Evolutionary conservation across 2,329 filamentous ascomycete species (phyloP).

Genomic region (Leptographium procerum): DNA sequence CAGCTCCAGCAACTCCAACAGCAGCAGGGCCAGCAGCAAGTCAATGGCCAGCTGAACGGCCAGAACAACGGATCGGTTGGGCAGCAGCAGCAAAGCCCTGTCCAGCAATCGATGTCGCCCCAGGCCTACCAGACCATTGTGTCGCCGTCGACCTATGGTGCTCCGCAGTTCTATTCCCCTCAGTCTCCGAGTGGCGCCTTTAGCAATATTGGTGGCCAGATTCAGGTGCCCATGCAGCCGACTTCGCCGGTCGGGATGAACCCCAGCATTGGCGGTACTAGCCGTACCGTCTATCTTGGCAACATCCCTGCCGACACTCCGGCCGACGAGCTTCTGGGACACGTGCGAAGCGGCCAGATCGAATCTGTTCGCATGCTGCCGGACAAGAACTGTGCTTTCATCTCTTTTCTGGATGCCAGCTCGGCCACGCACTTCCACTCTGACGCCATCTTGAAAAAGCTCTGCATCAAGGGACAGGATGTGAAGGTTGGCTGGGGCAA

Average conservation of each 20-base stretch:
- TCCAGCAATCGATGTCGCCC: conserved; percentile 68
- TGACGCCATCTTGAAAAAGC: conserved; percentile 98
- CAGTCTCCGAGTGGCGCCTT: conserved; percentile 80
- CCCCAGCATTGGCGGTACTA: conserved; percentile 78
- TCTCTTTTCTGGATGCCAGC: conserved; percentile 95
- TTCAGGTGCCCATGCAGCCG: conserved; percentile 50
- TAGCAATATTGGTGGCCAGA: conserved; percentile 48
- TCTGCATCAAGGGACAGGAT: conserved; percentile 95
- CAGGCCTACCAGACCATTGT: conserved; percentile 76
- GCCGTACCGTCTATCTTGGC: conserved; percentile 91
- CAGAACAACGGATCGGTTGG: conserved; percentile 35
- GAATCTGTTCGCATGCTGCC: conserved; percentile 95
- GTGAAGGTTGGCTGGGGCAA: conserved; percentile 99
- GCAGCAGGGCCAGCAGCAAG: conserved; percentile 52
- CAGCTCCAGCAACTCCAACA: conserved; percentile 28
- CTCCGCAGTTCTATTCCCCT: conserved; percentile 69
- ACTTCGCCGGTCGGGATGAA: conserved; percentile 66
- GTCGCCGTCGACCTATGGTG: conserved; percentile 73
- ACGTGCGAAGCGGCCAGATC: conserved; percentile 94
- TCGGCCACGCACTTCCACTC: conserved; percentile 99
- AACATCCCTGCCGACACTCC: conserved; percentile 98
- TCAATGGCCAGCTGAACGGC: conserved; percentile 31
- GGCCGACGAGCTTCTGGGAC: conserved; percentile 90
- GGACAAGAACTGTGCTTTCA: conserved; percentile 99
- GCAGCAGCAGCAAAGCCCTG: conserved; percentile 52